Evolutionary conservation across 179 eudicot species (phyloP).

Genomic region (Carnegiea gigantea): DNA sequence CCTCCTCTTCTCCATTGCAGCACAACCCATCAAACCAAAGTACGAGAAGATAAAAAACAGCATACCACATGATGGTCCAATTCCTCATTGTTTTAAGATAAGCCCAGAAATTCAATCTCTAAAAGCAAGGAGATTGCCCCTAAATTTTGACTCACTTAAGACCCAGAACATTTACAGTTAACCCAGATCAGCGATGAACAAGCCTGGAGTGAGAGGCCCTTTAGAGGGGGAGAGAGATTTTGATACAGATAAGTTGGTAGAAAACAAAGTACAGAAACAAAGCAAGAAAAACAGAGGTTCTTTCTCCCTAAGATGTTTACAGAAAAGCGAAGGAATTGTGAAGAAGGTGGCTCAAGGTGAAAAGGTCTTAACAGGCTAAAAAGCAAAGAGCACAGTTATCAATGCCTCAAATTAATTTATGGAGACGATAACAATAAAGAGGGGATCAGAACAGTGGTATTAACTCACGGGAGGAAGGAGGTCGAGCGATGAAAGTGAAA

Average conservation of each 20-base stretch:
- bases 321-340: constrained; percentile 25
- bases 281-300: constrained; percentile 14
- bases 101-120: background rate
- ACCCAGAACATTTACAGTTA: background rate
- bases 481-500: constrained; percentile 42
- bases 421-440: constrained; percentile 26
- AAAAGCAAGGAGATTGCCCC: background rate
- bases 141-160: background rate
- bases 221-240: background rate
- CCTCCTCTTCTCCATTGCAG: constrained; percentile 50
- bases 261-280: background rate
- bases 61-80: background rate
- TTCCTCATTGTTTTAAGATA: constrained; percentile 30
- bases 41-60: constrained; percentile 3
- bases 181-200: background rate
- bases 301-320: constrained; percentile 16
- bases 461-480: constrained; percentile 26
- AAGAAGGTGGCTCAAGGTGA: constrained; percentile 11
- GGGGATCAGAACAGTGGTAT: constrained; percentile 30
- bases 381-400: constrained; percentile 44
- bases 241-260: background rate
- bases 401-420: constrained; percentile 32
- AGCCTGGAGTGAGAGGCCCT: background rate
- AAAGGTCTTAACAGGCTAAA: constrained; percentile 23
- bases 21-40: constrained; percentile 21